Evolutionary conservation across 805 yeast species (phyloP), one percentile per base, ranked within the genome.

Genomic region (Hermanozyma aechmeae): DNA sequence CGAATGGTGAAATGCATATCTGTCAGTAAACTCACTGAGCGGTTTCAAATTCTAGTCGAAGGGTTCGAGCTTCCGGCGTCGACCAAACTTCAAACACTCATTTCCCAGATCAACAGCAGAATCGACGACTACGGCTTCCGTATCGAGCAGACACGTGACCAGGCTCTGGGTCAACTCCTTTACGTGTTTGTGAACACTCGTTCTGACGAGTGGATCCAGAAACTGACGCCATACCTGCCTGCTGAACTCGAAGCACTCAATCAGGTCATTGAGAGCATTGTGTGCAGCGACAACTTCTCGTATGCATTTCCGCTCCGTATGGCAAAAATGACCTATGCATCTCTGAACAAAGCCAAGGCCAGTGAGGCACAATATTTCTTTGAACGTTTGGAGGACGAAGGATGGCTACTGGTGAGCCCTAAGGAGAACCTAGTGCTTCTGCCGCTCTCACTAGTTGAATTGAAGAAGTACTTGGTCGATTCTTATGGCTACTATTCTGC

Each of bases 391-490:
- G 62, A 66, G 11, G 60, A 61, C 27, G 68, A 61, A 29, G 77
- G 73, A n/a, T 74, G 79, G 79, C 47, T 75, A 6, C 61, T 35
- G n/a, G 27, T 49, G 19, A 42, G 58, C 42, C 27, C 37, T 25
- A 41, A 43, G 31, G 37, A 58, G 50, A 37, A 53, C 34, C 24
- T 71, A 40, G 39, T 56, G 45, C 28, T 52, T 48, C 63, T 73
- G 3, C 39, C 61, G 1, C 47, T 70, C 15, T 44, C 68, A 1
- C 34, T 74, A 6, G 51, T 67, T 9, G 83, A 76, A 38, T 50
- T 76, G 25, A 57, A 61, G 30, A 50, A 48, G 23, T 66, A 58
- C 37, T 42, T 76, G 24, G 37, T 58, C 3, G 67, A 64, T 16
- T 53, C 65, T 15, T 70, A 53, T 38, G 75, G 72, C 1, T 30